Percentiles rank a stretch among this genome's conserved stretches.
These are phyloP conservation scores for Verticillium longisporum DNA, from an alignment of 2,329 filamentous ascomycete genomes.

Conservation along the genomic window DNA sequence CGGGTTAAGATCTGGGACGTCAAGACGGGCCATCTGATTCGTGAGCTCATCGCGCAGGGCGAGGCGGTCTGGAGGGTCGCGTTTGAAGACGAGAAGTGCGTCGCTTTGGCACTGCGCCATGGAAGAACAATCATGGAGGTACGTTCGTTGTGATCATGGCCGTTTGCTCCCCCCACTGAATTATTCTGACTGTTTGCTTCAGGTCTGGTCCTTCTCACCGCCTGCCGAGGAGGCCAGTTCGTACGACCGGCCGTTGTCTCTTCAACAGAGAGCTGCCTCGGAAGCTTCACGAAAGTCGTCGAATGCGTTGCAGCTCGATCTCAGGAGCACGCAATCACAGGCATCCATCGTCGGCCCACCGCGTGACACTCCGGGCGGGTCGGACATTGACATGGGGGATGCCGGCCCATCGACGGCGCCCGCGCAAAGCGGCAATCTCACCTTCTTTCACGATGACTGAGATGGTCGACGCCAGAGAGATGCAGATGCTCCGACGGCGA, in stretches of 20 bases:
- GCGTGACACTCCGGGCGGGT: slow-evolving; percentile 25
- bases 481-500: neutral
- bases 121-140: slow-evolving; percentile 97
- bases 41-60: slow-evolving; percentile 84
- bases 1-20: slow-evolving; percentile 98
- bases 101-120: slow-evolving; percentile 82
- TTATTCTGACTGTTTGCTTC: slow-evolving; percentile 10
- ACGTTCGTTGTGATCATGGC: slow-evolving; percentile 23
- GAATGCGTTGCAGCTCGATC: slow-evolving; percentile 43
- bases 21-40: slow-evolving; percentile 81
- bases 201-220: slow-evolving; percentile 95
- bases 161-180: neutral
- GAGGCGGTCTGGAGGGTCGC: slow-evolving; percentile 97
- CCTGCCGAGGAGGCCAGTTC: slow-evolving; percentile 55
- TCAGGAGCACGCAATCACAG: slow-evolving; percentile 21
- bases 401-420: slow-evolving; percentile 49
- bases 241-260: slow-evolving; percentile 44
- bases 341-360: slow-evolving; percentile 20
- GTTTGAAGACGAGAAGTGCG: slow-evolving; percentile 97
- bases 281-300: slow-evolving; percentile 39
- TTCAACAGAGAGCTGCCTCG: slow-evolving; percentile 35
- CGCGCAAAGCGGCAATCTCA: slow-evolving; percentile 36
- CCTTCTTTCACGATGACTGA: slow-evolving; percentile 44
- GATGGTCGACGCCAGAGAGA: neutral
- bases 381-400: slow-evolving; percentile 51